Base-by-base conservation (phyloP, 106 monocot species). In the Allium sativum region DNA sequence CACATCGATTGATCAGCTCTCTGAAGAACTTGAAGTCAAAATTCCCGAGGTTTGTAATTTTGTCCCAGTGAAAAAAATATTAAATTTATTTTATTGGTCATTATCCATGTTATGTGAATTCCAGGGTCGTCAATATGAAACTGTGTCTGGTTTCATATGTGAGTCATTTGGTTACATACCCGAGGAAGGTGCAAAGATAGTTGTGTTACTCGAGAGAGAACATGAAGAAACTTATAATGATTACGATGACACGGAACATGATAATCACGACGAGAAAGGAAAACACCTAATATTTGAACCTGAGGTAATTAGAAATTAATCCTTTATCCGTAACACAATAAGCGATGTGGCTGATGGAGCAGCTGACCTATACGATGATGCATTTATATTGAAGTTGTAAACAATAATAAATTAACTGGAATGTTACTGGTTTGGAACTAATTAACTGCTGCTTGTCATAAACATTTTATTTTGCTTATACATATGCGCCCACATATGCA, bases 121-220 rank as follows among this genome's bases (percentile, higher is more conserved):
- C 51, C 77, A 96, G 96, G 87, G 84, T 62, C 96, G 88, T 79
- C 96, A 88, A 64, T 98, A 98, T 63, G 96, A 98, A 72, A 98
- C 87, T 3, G 95, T 96, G 56, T 98, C 96, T 54, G 96, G 91
- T 62, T 91, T 98, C 73, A 82, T 91, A 43, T 98, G 96, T 53
- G 87, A 91, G 69, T 66, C 82, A 54, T 98, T 91, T 76, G 96
- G 96, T 40, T 88, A 87, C 67, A 88, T 98, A 76, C 96, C 96
- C 40, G 77, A 84, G 52, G 77, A 80, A 76, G 96, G 91, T 66
- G 82, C 67, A 9, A 91, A 80, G 74, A 82, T 80, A 7, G 43
- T 82, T 8, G 91, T 98, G 20, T 58, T 85, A 47, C 80, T 98
- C 48, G 91, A 98, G 50, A 91, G 73, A 66, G 77, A 21, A 48